phyloP scores from a whole-genome alignment of 2,329 filamentous ascomycete genomes.

The Neobulgaria alba region DNA sequence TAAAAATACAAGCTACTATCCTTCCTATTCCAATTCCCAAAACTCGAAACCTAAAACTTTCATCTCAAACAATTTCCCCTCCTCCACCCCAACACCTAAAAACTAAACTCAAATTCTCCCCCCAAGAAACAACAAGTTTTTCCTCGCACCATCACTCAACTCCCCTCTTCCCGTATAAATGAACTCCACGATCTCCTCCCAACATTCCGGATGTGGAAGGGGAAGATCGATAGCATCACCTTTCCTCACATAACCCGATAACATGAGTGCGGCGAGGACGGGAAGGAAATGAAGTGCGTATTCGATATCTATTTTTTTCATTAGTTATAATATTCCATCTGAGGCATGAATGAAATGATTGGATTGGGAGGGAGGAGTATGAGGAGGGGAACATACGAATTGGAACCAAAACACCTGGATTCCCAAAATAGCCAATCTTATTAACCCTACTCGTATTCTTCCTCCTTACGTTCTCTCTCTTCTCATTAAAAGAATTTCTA shows the following conservation, averaged over 20 bases:
- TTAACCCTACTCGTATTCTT: too few relatives aligned
- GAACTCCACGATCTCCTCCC: conserved; percentile 46
- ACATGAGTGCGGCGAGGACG: conserved; percentile 44
- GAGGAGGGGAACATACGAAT: too few relatives aligned
- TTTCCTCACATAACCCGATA: conserved; percentile 41
- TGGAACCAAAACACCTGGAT: neutral
- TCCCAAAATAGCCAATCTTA: too few relatives aligned
- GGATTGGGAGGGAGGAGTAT: too few relatives aligned
- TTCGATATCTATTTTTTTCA: conserved; percentile 43
- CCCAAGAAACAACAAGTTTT: conserved; percentile 48
- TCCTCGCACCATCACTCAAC: conserved; percentile 37
- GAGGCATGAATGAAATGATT: too few relatives aligned
- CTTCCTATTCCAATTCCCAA: too few relatives aligned
- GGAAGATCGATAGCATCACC: conserved; percentile 50
- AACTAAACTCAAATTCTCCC: conserved; percentile 27
- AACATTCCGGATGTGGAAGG: conserved; percentile 46
- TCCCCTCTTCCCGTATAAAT: conserved; percentile 44
- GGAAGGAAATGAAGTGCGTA: conserved; percentile 43
- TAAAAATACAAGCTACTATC: too few relatives aligned
- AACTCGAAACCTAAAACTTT: too few relatives aligned
- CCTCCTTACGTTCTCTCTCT: too few relatives aligned
- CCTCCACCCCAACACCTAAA: neutral
- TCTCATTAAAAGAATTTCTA: too few relatives aligned
- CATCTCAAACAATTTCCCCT: too few relatives aligned
- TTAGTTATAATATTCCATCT: too few relatives aligned